Evolutionary conservation across 495 filamentous ascomycete genomes (phyloP), one percentile per base, ranked within the genome.

Genomic region (Podospora australis): DNA sequence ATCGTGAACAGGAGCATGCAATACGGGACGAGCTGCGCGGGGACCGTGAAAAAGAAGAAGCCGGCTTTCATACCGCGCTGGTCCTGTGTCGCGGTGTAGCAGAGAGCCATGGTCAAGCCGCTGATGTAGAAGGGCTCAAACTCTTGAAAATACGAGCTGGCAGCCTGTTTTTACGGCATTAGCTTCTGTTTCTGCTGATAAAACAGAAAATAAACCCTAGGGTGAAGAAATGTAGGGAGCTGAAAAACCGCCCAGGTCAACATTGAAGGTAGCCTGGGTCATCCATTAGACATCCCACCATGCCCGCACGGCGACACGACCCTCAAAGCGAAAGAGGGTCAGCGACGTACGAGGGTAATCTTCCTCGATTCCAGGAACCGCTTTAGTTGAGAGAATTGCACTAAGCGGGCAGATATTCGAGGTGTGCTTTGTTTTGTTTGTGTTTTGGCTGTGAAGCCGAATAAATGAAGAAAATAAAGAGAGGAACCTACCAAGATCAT

Each of bases 351-450:
- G 83, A 81, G 86, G 88, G 85, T 83, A 76, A 84, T 96, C 87
- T 96, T 77, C 90, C 90, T 95, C 90, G 75, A 71, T 83, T 88
- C 78, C 86, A 95, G 89, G 90, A 95, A 95, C 88, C 90, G 88
- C 81, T 78, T 81, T 87, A 91, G 87, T 64, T 70, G 68, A 65
- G 82, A 53, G 82, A 69, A 65, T 46, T 66, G 67, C 78, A 77
- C 89, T 90, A 87, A 79, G 80, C 89, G 90, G 88, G 90, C 90
- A 96, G 90, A 86, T 88, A 84, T 86, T 49, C 76, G 22, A 23
- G 28, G 40, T 21, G 88, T 90, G 85, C 87, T 83, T 49, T 39
- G 14, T 64, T 51, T 20, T 42, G 34, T 44, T 25, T 50, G 44
- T 56, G 46, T 44, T 24, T 39, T 26, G 11, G 21, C 39, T 39